phyloP scores from a whole-genome alignment of 345 rosid species.

The Isatis tinctoria region DNA sequence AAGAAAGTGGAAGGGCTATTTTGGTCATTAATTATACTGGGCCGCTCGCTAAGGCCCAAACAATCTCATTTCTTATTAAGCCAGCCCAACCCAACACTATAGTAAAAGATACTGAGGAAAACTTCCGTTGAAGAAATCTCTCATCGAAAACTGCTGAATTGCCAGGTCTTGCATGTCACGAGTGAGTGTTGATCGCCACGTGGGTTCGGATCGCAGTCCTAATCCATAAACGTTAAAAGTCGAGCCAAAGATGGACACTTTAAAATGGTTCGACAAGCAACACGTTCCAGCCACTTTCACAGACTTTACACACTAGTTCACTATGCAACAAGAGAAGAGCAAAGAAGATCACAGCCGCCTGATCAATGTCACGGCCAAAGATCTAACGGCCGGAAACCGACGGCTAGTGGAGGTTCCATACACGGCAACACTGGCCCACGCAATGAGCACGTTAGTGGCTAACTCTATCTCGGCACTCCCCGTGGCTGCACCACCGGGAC shows the following conservation, averaged over 20 bases:
- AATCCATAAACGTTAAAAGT: slow-evolving; percentile 5
- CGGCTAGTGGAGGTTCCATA: slow-evolving; percentile 70
- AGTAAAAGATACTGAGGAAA: not conserved
- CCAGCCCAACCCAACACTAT: not conserved
- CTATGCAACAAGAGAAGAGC: slow-evolving; percentile 31
- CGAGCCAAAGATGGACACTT: slow-evolving; percentile 9
- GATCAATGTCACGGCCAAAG: slow-evolving; percentile 31
- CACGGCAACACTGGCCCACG: slow-evolving; percentile 62
- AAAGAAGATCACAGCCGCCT: slow-evolving; percentile 27
- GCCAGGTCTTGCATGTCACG: slow-evolving; percentile 23
- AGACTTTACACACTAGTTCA: not conserved
- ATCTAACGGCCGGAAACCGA: slow-evolving; percentile 42
- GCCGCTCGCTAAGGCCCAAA: slow-evolving; percentile 8
- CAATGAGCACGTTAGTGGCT: slow-evolving; percentile 67
- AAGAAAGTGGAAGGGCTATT: not conserved
- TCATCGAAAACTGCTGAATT: not conserved
- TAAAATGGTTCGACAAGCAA: not conserved
- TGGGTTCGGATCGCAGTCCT: slow-evolving; percentile 16
- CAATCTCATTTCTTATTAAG: not conserved
- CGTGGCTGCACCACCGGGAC: slow-evolving; percentile 82
- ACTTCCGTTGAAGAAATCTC: no score
- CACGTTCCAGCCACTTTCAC: not conserved
- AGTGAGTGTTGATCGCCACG: slow-evolving; percentile 7
- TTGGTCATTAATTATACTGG: not conserved
- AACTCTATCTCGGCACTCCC: slow-evolving; percentile 66